Conservation (phyloP, 2,329 filamentous ascomycete genomes). For the Botryosphaeria agaves region DNA sequence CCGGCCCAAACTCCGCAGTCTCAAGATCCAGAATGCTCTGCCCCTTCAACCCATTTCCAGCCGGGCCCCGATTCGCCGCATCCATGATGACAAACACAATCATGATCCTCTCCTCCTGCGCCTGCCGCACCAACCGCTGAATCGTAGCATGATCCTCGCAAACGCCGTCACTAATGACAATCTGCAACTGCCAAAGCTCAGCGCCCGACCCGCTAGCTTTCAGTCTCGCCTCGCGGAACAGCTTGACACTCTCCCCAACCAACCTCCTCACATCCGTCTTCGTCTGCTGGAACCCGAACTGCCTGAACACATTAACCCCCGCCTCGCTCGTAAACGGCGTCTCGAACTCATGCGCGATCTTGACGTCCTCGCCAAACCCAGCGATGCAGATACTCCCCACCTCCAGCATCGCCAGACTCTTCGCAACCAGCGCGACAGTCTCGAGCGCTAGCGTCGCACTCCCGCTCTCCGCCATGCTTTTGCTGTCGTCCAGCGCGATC, state of each 20-base stretch:
- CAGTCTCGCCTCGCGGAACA: conserved; percentile 62
- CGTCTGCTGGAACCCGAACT: conserved; percentile 71
- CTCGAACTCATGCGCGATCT: conserved; percentile 72
- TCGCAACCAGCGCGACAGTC: conserved; percentile 79
- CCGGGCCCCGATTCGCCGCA: conserved; percentile 18
- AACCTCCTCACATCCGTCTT: conserved; percentile 73
- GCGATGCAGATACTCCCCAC: conserved; percentile 84
- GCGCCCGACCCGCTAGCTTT: conserved; percentile 33
- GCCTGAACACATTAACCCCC: conserved; percentile 67
- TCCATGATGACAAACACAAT: conserved; percentile 97
- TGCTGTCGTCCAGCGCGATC: conserved; percentile 90
- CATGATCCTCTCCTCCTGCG: conserved; percentile 90
- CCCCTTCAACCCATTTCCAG: conserved; percentile 29
- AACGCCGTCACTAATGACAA: conserved; percentile 87
- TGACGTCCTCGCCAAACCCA: conserved; percentile 71
- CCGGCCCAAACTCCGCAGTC: conserved; percentile 64
- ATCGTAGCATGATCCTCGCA: conserved; percentile 82
- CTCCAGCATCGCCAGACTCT: conserved; percentile 80
- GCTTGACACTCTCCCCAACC: conserved; percentile 57
- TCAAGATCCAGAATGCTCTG: conserved; percentile 75
- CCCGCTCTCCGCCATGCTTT: conserved; percentile 73
- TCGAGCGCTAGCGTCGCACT: conserved; percentile 75
- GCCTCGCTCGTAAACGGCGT: conserved; percentile 66
- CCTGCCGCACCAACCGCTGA: conserved; percentile 64
- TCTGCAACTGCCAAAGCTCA: conserved; percentile 87